These are phyloP conservation scores for Albizia julibrissin DNA, from an alignment of 306 rosid species.

Conservation along the genomic window DNA sequence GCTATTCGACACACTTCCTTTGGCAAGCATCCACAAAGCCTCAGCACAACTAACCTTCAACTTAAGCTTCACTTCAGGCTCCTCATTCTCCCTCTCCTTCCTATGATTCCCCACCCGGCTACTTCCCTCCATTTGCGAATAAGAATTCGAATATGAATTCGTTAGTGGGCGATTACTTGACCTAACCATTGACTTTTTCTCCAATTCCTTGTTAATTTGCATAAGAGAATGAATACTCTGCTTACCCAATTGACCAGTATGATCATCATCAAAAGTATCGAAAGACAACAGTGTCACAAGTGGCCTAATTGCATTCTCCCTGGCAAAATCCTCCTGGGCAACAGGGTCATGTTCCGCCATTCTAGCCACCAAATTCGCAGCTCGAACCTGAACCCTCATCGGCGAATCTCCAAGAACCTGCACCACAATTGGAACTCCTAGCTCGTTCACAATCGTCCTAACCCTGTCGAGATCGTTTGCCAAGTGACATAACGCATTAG, in stretches of 20 bases:
- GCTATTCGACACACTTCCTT: slow-evolving; percentile 64
- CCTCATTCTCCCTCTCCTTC: slow-evolving; percentile 84
- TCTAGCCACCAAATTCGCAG: slow-evolving; percentile 59
- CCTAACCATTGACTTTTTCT: slow-evolving; percentile 30
- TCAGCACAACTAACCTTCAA: slow-evolving; percentile 63
- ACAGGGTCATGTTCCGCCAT: slow-evolving; percentile 67
- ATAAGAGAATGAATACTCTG: slow-evolving; percentile 63
- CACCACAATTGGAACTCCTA: slow-evolving; percentile 59
- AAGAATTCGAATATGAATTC: slow-evolving; percentile 41
- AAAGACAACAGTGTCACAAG: slow-evolving; percentile 60
- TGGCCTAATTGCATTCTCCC: slow-evolving; percentile 73
- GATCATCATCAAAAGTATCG: slow-evolving; percentile 55
- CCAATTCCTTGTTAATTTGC: slow-evolving; percentile 66
- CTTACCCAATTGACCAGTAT: slow-evolving; percentile 43
- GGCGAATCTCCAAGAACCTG: slow-evolving; percentile 64
- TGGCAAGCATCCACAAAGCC: slow-evolving; percentile 85
- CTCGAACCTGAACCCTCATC: slow-evolving; percentile 55
- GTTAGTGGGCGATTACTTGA: slow-evolving; percentile 12
- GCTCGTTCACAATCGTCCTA: slow-evolving; percentile 49
- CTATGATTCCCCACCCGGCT: slow-evolving; percentile 53
- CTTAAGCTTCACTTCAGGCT: slow-evolving; percentile 59
- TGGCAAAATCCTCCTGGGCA: slow-evolving; percentile 70
- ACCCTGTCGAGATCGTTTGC: slow-evolving; percentile 59
- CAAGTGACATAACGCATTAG: slow-evolving; percentile 50
- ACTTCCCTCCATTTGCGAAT: slow-evolving; percentile 50